These are phyloP conservation scores for Pichia manshurica DNA, from an alignment of 805 yeast genomes.

Conservation along the genomic window DNA sequence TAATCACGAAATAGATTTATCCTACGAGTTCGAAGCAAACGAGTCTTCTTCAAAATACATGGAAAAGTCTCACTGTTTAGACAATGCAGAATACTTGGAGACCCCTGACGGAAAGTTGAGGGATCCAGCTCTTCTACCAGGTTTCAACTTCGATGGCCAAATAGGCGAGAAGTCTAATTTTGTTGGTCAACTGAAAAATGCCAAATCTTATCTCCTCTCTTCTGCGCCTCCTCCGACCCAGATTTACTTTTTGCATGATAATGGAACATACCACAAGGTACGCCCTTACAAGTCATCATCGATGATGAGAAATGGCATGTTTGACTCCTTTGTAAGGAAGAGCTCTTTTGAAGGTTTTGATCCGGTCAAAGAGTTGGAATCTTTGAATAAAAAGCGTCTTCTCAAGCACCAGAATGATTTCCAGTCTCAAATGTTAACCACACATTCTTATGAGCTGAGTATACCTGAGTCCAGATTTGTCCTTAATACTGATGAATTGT, in stretches of 20 bases:
- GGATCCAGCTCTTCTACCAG: constrained; percentile 30
- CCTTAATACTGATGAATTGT: constrained; percentile 12
- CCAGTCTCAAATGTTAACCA: constrained; percentile 12
- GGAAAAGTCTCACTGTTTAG: constrained; percentile 17
- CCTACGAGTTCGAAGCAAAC: constrained; percentile 12
- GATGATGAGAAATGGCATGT: constrained; percentile 33
- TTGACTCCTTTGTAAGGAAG: constrained; percentile 26
- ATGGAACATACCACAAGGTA: constrained; percentile 32
- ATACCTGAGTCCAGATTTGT: constrained; percentile 23
- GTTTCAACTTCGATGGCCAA: constrained; percentile 29
- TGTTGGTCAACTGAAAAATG: constrained; percentile 35
- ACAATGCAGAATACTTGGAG: constrained; percentile 20
- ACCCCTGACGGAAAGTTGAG: constrained; percentile 4
- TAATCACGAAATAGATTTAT: constrained; percentile 17
- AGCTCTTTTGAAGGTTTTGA: constrained; percentile 18
- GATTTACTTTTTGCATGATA: constrained; percentile 33
- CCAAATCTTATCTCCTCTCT: constrained; percentile 38
- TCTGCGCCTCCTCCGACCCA: constrained; percentile 35
- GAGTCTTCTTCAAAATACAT: background rate
- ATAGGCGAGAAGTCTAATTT: constrained; percentile 27
- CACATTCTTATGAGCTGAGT: constrained; percentile 14
- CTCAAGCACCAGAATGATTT: constrained; percentile 14
- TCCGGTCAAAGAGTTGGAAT: constrained; percentile 30
- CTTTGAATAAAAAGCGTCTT: constrained; percentile 23
- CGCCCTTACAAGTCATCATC: constrained; percentile 19